Base-by-base conservation (phyloP, 441 rosid species). In the Erodium chrysanthum region DNA sequence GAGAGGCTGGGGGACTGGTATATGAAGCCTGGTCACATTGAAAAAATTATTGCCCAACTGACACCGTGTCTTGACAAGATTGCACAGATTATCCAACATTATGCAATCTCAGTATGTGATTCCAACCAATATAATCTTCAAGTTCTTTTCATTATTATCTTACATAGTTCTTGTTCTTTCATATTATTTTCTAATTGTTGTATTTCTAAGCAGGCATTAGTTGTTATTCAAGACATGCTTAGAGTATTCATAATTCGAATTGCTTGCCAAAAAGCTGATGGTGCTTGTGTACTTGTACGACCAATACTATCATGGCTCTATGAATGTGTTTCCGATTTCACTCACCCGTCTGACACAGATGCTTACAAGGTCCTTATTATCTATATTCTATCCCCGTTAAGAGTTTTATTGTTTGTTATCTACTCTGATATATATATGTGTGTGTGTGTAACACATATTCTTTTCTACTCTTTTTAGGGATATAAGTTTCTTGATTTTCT, bases 151-250 rank as follows among this genome's bases (percentile, higher is more conserved):
- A 5, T 15, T 17, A 9, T 6, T 17, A 9, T 6, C 7, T 48
- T 14, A n/a, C 5, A 48, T 48, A 48, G 54, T n/a, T 48, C 54
- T n/a, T 48, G 48, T 40, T 40, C 48, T 40, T 10, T 40, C 14
- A 12, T 54, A 70, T 76, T 56, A 60, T 76, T 66, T 29, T 75
- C 61, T 68, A 68, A 68, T 70, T 33, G 50, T 70, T 21, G 25
- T 65, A 58, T 60, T 66, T 70, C 64, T 71, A 61, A 70, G 71
- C 85, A 94, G 99, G 84, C 87, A 48, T 78, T 90, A 80, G 88
- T 80, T 61, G 97, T 94, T 79, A 83, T 91, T 71, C 94, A 85
- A 79, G 97, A 91, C 82, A 89, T 94, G 96, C 92, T 94, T 77
- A 83, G 96, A 73, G 91, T 94, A 77, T 90, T 94, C 81, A 81